A percentile compares a stretch with the other conserved stretches of the same genome.
These are phyloP conservation scores for Talaromyces verruculosus DNA, from an alignment of 2,329 filamentous ascomycete genomes.

Conservation along the genomic window DNA sequence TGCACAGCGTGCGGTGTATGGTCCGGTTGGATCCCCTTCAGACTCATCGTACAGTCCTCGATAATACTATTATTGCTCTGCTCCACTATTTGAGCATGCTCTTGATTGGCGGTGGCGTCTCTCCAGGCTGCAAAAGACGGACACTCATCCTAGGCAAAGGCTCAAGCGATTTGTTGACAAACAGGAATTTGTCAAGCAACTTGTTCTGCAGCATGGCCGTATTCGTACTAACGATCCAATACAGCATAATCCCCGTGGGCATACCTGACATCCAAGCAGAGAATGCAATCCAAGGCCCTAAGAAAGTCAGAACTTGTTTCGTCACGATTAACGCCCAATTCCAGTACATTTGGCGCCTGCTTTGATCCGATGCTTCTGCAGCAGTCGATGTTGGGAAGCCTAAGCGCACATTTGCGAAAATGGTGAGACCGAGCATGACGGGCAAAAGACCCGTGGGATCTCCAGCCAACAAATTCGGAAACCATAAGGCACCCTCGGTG, in stretches of 20 bases:
- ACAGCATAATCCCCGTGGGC: slow-evolving; percentile 50
- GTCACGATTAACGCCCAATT: slow-evolving; percentile 16
- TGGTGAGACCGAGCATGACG: slow-evolving; percentile 48
- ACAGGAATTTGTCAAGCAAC: slow-evolving; percentile 44
- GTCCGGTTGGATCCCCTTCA: neutral
- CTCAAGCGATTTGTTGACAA: slow-evolving; percentile 33
- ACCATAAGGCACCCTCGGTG: slow-evolving; percentile 62
- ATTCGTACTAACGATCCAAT: slow-evolving; percentile 51
- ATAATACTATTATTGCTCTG: neutral
- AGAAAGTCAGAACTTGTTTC: slow-evolving; percentile 34
- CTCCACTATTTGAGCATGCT: neutral
- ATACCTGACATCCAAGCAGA: slow-evolving; percentile 36
- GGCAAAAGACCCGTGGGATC: slow-evolving; percentile 56
- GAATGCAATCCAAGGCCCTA: slow-evolving; percentile 43
- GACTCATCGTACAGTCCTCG: neutral
- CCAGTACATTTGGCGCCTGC: slow-evolving; percentile 28
- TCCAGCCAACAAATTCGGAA: slow-evolving; percentile 55
- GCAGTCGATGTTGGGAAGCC: slow-evolving; percentile 30
- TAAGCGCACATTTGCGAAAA: slow-evolving; percentile 49
- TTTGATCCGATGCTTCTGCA: slow-evolving; percentile 29
- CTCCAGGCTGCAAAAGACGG: slow-evolving; percentile 18
- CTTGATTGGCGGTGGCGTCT: slow-evolving; percentile 19
- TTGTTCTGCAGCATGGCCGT: slow-evolving; percentile 44
- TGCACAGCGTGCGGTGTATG: neutral
- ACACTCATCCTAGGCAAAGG: slow-evolving; percentile 39